A percentile compares a stretch with the other conserved stretches of the same genome.
Conservation (phyloP, 805 yeast genomes). For the Clavispora asparagi region DNA sequence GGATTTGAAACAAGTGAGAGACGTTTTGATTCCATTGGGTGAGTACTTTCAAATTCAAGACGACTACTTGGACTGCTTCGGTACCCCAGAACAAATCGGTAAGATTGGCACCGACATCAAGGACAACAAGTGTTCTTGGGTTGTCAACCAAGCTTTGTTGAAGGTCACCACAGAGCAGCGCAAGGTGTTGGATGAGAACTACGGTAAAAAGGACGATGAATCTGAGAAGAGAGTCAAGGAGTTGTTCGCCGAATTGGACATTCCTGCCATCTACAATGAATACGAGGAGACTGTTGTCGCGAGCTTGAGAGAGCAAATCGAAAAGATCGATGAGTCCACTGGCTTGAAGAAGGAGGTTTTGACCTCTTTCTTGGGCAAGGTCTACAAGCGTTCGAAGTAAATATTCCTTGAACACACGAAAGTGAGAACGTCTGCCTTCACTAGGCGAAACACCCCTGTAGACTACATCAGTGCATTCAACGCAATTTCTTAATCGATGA, state of each 20-base stretch:
- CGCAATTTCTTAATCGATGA: neutral
- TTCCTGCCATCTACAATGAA: constrained; percentile 64
- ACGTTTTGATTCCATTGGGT: constrained; percentile 88
- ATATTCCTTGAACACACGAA: neutral
- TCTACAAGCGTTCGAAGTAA: constrained; percentile 72
- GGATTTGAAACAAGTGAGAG: constrained; percentile 84
- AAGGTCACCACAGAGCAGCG: constrained; percentile 79
- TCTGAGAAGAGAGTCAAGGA: constrained; percentile 68
- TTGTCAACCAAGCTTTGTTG: constrained; percentile 86
- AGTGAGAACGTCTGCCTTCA: neutral
- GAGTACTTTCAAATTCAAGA: constrained; percentile 99
- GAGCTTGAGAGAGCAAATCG: constrained; percentile 60
- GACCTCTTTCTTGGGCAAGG: constrained; percentile 77
- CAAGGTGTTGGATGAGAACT: constrained; percentile 73
- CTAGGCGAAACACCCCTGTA: neutral
- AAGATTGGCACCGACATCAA: constrained; percentile 98
- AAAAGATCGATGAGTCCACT: constrained; percentile 76
- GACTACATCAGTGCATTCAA: neutral
- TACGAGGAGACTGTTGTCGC: constrained; percentile 79
- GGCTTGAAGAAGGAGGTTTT: constrained; percentile 92
- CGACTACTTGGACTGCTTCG: constrained; percentile 94
- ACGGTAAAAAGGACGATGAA: constrained; percentile 73
- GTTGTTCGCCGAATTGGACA: constrained; percentile 67
- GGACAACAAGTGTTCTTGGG: constrained; percentile 99
- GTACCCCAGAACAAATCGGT: constrained; percentile 95